phyloP scores from a whole-genome alignment of 2,329 filamentous ascomycete species.

The Epichloe gansuensis region DNA sequence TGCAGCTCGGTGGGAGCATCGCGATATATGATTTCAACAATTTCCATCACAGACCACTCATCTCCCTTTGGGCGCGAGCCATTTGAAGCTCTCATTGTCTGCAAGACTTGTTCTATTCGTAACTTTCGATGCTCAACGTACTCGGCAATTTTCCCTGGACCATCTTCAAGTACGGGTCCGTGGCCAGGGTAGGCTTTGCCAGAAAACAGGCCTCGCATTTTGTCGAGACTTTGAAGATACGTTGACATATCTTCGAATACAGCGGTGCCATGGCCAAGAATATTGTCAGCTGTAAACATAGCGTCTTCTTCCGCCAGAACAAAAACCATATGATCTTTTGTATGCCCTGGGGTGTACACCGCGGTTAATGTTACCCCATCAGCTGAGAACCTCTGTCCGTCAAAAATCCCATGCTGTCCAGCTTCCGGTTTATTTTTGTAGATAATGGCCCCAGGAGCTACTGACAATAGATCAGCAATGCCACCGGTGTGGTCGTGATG shows the following conservation, averaged over 20 bases:
- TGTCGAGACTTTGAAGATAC: conserved; percentile 56
- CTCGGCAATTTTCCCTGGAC: conserved; percentile 57
- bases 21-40: conserved; percentile 80
- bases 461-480: conserved; percentile 50
- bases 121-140: conserved; percentile 73
- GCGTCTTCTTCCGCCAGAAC: conserved; percentile 65
- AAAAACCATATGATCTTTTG: conserved; percentile 70
- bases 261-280: conserved; percentile 74
- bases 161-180: conserved; percentile 64
- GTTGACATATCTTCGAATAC: conserved; percentile 65
- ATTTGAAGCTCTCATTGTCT: conserved; percentile 39
- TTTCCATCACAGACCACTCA: conserved; percentile 58
- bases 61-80: conserved; percentile 13
- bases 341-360: conserved; percentile 53
- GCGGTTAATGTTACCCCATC: conserved; percentile 56
- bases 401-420: conserved; percentile 30
- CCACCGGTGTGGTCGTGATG: conserved; percentile 78
- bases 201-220: conserved; percentile 52
- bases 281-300: conserved; percentile 82
- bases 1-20: conserved; percentile 67
- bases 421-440: conserved; percentile 51
- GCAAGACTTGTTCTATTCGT: conserved; percentile 66
- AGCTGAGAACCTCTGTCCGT: conserved; percentile 41
- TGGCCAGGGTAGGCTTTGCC: conserved; percentile 79
- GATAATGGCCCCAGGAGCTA: conserved; percentile 50